Evolutionary conservation across 2,329 filamentous ascomycete genomes (phyloP), one percentile per base, ranked within the genome.

Genomic region (Xylaria polymorpha): DNA sequence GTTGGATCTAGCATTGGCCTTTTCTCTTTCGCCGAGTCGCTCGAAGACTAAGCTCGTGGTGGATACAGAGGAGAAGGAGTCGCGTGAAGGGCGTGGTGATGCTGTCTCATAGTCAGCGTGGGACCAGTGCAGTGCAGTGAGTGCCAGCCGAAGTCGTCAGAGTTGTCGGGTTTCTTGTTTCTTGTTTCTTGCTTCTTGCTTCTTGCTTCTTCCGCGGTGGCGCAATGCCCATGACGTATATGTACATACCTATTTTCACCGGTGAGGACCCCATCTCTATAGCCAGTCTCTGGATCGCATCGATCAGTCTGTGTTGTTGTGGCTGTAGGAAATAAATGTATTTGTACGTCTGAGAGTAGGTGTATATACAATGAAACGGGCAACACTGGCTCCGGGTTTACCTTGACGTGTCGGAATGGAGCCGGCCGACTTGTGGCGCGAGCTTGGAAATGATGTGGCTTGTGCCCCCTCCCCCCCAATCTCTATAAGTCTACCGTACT

Each of bases 11-110:
- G 25, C 25, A n/a, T 71, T 73, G 65, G 77, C 74, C 15, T 79
- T 84, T 77, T 83, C 80, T 53, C 81, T 79, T 77, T 92, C 90
- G 75, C 88, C 86, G 73, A 95, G 86, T 71, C 91, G 89, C 73
- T 96, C 92, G 77, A 96, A 92, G 63, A 96, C 88, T 15, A 96
- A 85, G 74, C 93, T 95, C 4, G 91, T 94, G 12, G 93, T 95
- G 41, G 93, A 96, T n/a, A 90, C 90, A 48, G 91, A 91, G n/a
- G 91, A 93, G 55, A 88, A 80, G 3, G 92, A 93, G 70, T 86
- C 86, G 75, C 81, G 81, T 63, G 87, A 88, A 68, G 79, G 79
- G 71, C 82, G 82, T 64, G 76, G 75, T 51, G 80, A 80, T 69
- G 72, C 77, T 77, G 51, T 60, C 4, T 41, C 41, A 15, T 22